Base-by-base conservation (phyloP, 805 yeast species). In the Monosporozyma siamensis region DNA sequence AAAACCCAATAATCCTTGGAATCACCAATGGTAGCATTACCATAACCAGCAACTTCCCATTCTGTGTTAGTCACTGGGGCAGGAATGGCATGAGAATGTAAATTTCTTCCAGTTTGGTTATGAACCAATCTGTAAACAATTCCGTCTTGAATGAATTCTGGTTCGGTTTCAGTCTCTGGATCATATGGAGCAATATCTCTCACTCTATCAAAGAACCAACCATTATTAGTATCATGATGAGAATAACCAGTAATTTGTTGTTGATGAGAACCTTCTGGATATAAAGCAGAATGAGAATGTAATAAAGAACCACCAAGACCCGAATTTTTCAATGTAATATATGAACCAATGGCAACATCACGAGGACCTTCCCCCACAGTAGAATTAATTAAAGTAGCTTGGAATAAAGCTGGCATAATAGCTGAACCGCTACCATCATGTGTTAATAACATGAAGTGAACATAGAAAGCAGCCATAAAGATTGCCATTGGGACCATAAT, bases 191-290 rank as follows among this genome's bases (percentile, higher is more conserved):
- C 56, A 14, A 52, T 44, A 6, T 65, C 72, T 60, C 83, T 70
- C 23, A 70, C 72, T 55, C 80, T 72, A 52, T 82, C 81, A 51
- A 87, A 68, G 23, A 72, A 55, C 83, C 95, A 89, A 42, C 82
- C 77, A 61, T 90, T 92, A 65, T 92, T 90, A 41, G 71, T 65
- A 61, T 92, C 97, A 59, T 86, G 86, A 63, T 79, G 87, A 15
- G 89, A 85, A 61, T 92, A 92, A 6, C 92, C 85, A 22, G 98
- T 92, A 39, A 92, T 72, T 64, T 92, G 99, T 63, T 89, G 97
- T 65, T 92, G 97, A 48, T 75, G 73, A 2, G 96, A 85, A 3
- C 97, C 97, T 49, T 78, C 87, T 12, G 98, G 98, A 59, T 80
- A 92, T 10, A 72, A 62, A 59, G 84, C 95, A 14, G 71, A 69